Conservation (phyloP, 106 monocot species). For the Acorus calamus region DNA sequence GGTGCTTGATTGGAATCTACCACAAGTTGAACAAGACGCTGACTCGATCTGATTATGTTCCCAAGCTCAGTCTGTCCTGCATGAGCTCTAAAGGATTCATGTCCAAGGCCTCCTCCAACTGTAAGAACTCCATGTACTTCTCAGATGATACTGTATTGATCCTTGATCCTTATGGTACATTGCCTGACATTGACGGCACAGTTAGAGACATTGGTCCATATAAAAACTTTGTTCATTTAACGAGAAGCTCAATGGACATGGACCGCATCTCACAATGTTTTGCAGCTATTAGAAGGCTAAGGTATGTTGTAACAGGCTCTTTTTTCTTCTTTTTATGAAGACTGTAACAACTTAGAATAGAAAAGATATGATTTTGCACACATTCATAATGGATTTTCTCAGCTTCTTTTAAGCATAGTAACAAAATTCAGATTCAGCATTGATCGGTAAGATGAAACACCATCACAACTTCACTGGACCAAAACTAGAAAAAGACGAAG, state of each 20-base stretch:
- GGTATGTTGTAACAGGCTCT: conserved; percentile 22
- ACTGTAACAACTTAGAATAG: too few relatives aligned
- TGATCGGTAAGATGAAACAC: too few relatives aligned
- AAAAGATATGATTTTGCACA: too few relatives aligned
- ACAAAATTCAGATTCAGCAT: too few relatives aligned
- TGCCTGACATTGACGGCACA: conserved; percentile 23
- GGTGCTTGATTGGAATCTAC: conserved; percentile 52
- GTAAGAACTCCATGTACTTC: conserved; percentile 16
- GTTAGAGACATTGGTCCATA: conserved; percentile 31
- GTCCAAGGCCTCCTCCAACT: conserved; percentile 23
- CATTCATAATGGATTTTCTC: too few relatives aligned
- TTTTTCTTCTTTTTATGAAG: too few relatives aligned
- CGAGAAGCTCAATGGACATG: conserved; percentile 43
- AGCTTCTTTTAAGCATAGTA: too few relatives aligned
- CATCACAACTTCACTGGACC: too few relatives aligned
- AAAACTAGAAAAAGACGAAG: too few relatives aligned
- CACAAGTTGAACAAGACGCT: conserved; percentile 36
- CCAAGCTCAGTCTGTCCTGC: conserved; percentile 58
- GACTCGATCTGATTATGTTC: conserved; percentile 4
- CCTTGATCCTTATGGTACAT: conserved; percentile 22
- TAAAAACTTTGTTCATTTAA: conserved; percentile 43
- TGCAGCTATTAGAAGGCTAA: conserved; percentile 40
- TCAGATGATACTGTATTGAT: conserved; percentile 18
- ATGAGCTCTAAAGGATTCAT: conserved; percentile 46
- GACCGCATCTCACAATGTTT: conserved; percentile 32